Evolutionary conservation across 306 rosid species (phyloP), one percentile per base, ranked within the genome.

Genomic region (Prinsepia uniflora): DNA sequence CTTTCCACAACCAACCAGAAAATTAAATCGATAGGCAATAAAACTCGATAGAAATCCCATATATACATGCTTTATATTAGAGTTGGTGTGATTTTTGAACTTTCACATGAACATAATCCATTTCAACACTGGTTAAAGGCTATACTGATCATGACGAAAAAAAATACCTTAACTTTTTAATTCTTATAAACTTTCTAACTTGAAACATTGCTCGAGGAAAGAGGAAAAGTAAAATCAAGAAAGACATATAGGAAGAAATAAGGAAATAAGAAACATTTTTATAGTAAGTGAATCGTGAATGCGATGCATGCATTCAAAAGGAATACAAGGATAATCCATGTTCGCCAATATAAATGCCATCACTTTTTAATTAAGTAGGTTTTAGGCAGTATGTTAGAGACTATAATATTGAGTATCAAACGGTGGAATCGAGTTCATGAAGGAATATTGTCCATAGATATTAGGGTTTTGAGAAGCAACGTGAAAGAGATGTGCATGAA

Each of bases 401-500:
- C 20, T 52, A 39, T 64, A 57, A 13, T 65, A 22, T 55, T 11
- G 1, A 18, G 13, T 50, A 76, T 78, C 61, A 69, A 10, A 72
- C 73, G 30, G 12, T 81, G 76, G 86, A 34, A 80, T 83, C 59
- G 67, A 48, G 72, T 73, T 82, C 77, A 90, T 75, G 79, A 68
- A 74, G 84, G 84, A 74, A 66, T 72, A 63, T 76, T 77, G 84
- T 76, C 86, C 73, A 64, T 74, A 54, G 48, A 70, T 19, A 63
- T 74, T 82, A 77, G 82, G 89, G 79, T 48, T 85, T 77, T 54
- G 24, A 54, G 73, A 65, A 70, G 87, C 89, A 71, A 86, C 84
- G 97, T 89, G 95, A 89, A 82, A 74, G 87, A 76, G 89, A 86
- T 91, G 87, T 87, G 96, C 89, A 94, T 87, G 88, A 75, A 72